Base-by-base conservation (phyloP, 306 rosid species). In the Medicago ruthenica region DNA sequence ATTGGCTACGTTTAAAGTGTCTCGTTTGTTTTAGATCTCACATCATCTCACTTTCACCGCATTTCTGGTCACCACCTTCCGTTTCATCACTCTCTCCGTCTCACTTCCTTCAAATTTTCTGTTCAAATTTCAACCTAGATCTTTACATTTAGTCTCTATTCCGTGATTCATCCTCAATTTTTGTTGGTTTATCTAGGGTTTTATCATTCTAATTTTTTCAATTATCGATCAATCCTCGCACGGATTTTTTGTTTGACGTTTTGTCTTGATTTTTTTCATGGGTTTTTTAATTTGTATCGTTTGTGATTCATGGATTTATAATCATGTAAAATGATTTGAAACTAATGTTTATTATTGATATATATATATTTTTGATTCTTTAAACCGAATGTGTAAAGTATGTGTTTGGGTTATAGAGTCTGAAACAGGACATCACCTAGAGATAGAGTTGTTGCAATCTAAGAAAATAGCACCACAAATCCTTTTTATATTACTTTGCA, bases 81-180 rank as follows among this genome's bases (percentile, higher is more conserved):
- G 48, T 27, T 50, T 39, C 40, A 20, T 42, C 17, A 7, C 58
- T 71, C 55, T 47, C 55, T 73, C 45, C 21, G 62, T 60, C 48
- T 15, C 41, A 51, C 42, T 9, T 16, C 20, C 50, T 12, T 37
- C n/a, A n/a, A n/a, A n/a, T n/a, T n/a, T 12, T 75, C 75, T 63
- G 44, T 70, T 70, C 0, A 69, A 37, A 24, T 83, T 74, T 55
- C 75, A 12, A 7, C 27, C 62, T 55, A 63, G 71, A 63, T 83
- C 83, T 60, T 60, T 9, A 31, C 9, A 60, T 60, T 12, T 14
- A 18, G 17, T 58, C 41, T 27, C 31, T 14, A 18, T 18, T 18
- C 18, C 12, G 1, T 14, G 27, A 5, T 17, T 3, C 13, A n/a
- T 54, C 13, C 24, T 17, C n/a, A 4, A 13, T 14, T 47, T 14